A percentile compares a stretch with the other conserved stretches of the same genome.
phyloP scores from a whole-genome alignment of 1,139 yeast genomes.

The Candida labiduridarum region DNA sequence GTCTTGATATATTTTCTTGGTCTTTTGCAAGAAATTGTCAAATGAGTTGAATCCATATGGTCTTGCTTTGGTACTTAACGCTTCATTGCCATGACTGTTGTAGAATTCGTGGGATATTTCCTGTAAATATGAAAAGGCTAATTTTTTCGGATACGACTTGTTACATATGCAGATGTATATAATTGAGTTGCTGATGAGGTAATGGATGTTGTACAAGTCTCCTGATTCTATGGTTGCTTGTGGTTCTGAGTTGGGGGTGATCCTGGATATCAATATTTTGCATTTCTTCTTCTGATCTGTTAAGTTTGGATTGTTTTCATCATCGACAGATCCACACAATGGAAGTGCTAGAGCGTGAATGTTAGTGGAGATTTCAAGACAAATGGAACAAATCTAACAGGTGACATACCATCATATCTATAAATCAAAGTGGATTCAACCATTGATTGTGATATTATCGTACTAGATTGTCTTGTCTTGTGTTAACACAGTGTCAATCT shows the following conservation, averaged over 20 bases:
- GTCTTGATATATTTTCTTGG: constrained; percentile 86
- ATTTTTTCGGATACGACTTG: constrained; percentile 78
- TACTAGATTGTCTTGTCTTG: neutral
- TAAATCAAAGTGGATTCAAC: constrained; percentile 74
- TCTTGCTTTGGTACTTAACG: constrained; percentile 61
- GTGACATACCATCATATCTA: constrained; percentile 66
- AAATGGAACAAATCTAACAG: neutral
- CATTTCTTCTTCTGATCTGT: constrained; percentile 83
- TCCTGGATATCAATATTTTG: constrained; percentile 73
- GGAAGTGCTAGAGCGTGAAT: constrained; percentile 62
- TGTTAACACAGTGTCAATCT: constrained; percentile 5
- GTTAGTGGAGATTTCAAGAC: constrained; percentile 3
- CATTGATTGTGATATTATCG: constrained; percentile 32
- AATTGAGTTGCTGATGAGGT: constrained; percentile 62
- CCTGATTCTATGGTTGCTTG: constrained; percentile 88
- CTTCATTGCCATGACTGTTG: constrained; percentile 77
- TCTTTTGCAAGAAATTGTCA: constrained; percentile 80
- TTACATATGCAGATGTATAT: constrained; percentile 80
- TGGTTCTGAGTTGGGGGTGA: constrained; percentile 80
- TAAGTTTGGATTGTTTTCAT: constrained; percentile 55
- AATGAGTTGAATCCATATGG: constrained; percentile 92
- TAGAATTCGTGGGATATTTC: constrained; percentile 84
- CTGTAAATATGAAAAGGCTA: constrained; percentile 83
- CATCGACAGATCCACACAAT: constrained; percentile 90
- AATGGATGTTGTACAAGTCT: constrained; percentile 66